phyloP scores from a whole-genome alignment of 768 basidiomycete genomes.

The Gymnopilus junonius region DNA sequence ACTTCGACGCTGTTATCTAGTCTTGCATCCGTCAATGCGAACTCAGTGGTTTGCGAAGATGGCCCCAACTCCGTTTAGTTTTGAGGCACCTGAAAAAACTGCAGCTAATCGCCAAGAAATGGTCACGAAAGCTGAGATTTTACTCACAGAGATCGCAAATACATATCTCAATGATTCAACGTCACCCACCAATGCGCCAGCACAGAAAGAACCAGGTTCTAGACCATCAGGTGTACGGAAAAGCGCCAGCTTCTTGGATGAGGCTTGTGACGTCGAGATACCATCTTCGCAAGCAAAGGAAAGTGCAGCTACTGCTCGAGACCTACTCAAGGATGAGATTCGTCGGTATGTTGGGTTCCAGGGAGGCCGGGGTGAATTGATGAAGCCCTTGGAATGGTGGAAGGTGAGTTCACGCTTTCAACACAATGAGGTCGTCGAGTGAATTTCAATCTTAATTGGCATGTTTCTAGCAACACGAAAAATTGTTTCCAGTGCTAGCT shows the following conservation, averaged over 20 bases:
- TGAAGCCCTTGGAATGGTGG: constrained; percentile 33
- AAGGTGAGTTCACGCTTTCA: constrained; percentile 25
- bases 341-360: constrained; percentile 22
- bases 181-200: background rate
- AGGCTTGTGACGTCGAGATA: background rate
- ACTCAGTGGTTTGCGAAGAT: constrained; percentile 23
- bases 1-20: constrained; percentile 10
- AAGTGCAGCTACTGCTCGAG: background rate
- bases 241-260: background rate
- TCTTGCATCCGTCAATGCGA: constrained; percentile 30
- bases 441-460: background rate
- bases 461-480: constrained; percentile 22
- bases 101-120: background rate
- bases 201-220: background rate
- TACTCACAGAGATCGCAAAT: background rate
- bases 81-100: background rate
- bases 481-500: constrained; percentile 29
- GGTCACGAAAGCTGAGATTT: constrained; percentile 4
- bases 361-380: constrained; percentile 13
- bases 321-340: constrained; percentile 23
- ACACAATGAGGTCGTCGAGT: too few species aligned
- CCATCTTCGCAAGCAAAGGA: background rate
- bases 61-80: background rate
- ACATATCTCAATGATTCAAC: background rate
- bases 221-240: background rate